Conservation (phyloP, 139 green algal species). For the Deuterostichococcus epilithicus region DNA sequence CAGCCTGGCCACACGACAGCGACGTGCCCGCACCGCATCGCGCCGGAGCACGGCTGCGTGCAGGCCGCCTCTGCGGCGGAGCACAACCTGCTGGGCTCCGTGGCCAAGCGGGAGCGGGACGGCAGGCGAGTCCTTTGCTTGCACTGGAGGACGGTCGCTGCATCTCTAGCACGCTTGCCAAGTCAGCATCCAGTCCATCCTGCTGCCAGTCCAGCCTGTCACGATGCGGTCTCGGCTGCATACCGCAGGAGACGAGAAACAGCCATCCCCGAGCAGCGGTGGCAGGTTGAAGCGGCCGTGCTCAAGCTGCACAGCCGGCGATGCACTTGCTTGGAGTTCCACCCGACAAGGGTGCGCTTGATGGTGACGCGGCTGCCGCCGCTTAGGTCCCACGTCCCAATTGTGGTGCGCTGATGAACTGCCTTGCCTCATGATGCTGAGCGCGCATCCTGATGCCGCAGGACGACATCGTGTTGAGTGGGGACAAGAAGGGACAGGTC, state of each 20-base stretch:
- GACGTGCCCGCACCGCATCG: constrained; percentile 72
- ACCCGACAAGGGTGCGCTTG: constrained; percentile 35
- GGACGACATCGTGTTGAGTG: constrained; percentile 66
- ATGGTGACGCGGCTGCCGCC: not conserved
- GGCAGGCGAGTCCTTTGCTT: constrained; percentile 3
- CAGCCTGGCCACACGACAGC: constrained; percentile 76
- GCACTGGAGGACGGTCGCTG: too few species aligned
- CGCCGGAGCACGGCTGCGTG: constrained; percentile 44
- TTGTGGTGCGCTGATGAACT: not conserved
- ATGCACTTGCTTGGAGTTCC: constrained; percentile 75
- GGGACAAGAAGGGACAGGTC: constrained; percentile 79
- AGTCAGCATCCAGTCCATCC: too few species aligned
- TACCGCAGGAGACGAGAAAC: constrained; percentile 12
- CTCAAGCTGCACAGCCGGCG: constrained; percentile 74
- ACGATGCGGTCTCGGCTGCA: too few species aligned
- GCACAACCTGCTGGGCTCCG: constrained; percentile 19
- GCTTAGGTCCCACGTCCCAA: not conserved
- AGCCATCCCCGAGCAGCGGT: constrained; percentile 11
- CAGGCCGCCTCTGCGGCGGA: constrained; percentile 14
- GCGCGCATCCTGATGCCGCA: not conserved
- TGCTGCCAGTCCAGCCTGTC: not conserved
- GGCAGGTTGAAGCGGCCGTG: constrained; percentile 77
- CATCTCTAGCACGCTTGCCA: too few species aligned
- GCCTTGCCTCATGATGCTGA: too few species aligned
- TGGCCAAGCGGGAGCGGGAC: constrained; percentile 38